Evolutionary conservation across 1,139 yeast genomes (phyloP).

Genomic region (Arxiozyma heterogenica): DNA sequence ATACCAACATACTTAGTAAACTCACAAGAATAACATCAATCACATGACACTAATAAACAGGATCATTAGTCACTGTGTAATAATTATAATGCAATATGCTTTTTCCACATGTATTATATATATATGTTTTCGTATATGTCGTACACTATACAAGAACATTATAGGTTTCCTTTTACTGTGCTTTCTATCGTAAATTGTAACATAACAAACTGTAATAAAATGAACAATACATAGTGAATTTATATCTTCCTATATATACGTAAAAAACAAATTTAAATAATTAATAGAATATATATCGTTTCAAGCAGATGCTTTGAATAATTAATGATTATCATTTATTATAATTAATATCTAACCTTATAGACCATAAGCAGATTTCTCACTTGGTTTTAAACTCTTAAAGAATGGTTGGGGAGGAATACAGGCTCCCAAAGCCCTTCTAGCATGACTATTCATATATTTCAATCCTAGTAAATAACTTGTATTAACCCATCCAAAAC

Average conservation of each 20-base stretch:
- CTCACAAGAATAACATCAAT: too few species aligned
- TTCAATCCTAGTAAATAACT: constrained; percentile 70
- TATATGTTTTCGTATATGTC: too few species aligned
- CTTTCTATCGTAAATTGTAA: neutral
- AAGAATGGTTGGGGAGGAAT: constrained; percentile 73
- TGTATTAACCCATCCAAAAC: constrained; percentile 96
- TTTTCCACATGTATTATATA: neutral
- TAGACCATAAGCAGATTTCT: constrained; percentile 36
- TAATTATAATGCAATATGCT: too few species aligned
- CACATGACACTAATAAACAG: too few species aligned
- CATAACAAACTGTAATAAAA: neutral
- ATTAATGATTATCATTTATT: neutral
- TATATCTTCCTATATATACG: neutral
- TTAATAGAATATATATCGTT: neutral
- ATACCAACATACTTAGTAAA: too few species aligned
- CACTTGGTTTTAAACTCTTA: constrained; percentile 39
- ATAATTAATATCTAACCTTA: constrained; percentile 2
- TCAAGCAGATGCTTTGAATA: neutral
- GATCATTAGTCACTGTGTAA: too few species aligned
- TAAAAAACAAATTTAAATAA: too few species aligned
- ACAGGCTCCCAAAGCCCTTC: constrained; percentile 71
- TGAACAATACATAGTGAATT: neutral
- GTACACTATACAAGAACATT: neutral
- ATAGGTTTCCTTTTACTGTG: neutral
- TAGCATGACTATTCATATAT: constrained; percentile 57